Percentiles rank a stretch among this genome's conserved stretches.
phyloP scores from a whole-genome alignment of 345 rosid genomes.

The Melastoma malabathricum region DNA sequence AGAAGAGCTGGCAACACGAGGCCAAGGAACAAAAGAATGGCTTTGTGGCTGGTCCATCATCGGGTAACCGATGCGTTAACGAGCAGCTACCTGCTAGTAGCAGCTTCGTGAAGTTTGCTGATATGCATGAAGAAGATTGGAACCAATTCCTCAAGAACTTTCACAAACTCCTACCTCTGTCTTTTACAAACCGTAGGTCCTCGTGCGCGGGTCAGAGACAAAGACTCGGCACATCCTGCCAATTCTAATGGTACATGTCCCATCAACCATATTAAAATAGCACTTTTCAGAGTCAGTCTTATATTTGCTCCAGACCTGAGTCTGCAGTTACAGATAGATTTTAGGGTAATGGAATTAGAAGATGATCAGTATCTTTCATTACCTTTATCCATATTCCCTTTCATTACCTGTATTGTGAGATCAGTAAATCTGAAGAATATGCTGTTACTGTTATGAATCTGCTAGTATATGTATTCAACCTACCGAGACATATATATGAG shows the following conservation, averaged over 20 bases:
- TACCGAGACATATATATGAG: too few species aligned
- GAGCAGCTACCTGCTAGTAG: constrained; percentile 22
- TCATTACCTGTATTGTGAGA: too few species aligned
- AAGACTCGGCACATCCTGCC: constrained; percentile 62
- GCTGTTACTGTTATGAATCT: too few species aligned
- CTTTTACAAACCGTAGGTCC: constrained; percentile 21
- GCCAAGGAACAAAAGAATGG: constrained; percentile 20
- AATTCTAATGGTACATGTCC: constrained; percentile 14
- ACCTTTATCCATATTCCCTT: too few species aligned
- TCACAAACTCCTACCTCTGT: constrained; percentile 27
- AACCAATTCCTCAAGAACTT: constrained; percentile 30
- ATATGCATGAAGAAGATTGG: constrained; percentile 38
- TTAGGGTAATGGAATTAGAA: too few species aligned
- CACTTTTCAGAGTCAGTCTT: neutral
- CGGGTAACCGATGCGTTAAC: constrained; percentile 22
- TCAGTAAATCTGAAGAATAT: too few species aligned
- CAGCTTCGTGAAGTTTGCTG: constrained; percentile 23
- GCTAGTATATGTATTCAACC: too few species aligned
- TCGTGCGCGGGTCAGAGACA: constrained; percentile 28
- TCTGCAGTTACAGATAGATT: too few species aligned
- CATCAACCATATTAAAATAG: neutral
- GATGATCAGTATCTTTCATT: too few species aligned
- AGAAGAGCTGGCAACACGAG: constrained; percentile 19
- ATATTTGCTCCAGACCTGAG: too few species aligned
- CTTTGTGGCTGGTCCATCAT: constrained; percentile 30